phyloP scores from a whole-genome alignment of 208 protist genomes.

The Tetramitus jugosus region DNA sequence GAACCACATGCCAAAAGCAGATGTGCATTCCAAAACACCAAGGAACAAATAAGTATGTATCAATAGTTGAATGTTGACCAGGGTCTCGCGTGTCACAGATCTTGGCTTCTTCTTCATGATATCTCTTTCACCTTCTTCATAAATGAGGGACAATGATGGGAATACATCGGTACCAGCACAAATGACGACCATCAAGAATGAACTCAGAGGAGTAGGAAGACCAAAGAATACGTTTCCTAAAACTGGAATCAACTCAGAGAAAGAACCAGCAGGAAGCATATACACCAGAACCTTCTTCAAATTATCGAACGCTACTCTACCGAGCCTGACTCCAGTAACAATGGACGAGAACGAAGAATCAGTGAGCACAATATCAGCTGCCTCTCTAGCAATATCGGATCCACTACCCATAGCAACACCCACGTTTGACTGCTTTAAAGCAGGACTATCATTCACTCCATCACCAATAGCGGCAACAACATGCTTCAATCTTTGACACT shows the following conservation, averaged over 20 bases:
- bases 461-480: slow-evolving; percentile 8
- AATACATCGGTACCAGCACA: slow-evolving; percentile 59
- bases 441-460: slow-evolving; percentile 13
- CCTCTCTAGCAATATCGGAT: slow-evolving; percentile 51
- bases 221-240: slow-evolving; percentile 43
- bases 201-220: slow-evolving; percentile 48
- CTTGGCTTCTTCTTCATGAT: slow-evolving; percentile 59
- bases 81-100: background rate
- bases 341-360: slow-evolving; percentile 82
- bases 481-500: slow-evolving; percentile 35
- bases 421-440: slow-evolving; percentile 43
- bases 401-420: slow-evolving; percentile 76
- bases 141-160: slow-evolving; percentile 51
- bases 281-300: slow-evolving; percentile 72
- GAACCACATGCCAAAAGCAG: background rate
- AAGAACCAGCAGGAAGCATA: slow-evolving; percentile 46
- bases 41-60: background rate
- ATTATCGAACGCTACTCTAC: slow-evolving; percentile 75
- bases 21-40: background rate
- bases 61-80: background rate
- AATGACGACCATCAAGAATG: slow-evolving; percentile 59
- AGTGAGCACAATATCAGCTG: slow-evolving; percentile 62
- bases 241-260: slow-evolving; percentile 57
- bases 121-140: slow-evolving; percentile 55
- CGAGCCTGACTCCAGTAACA: slow-evolving; percentile 63